Evolutionary conservation across 345 rosid species (phyloP).

Genomic region (Populus euphratica): DNA sequence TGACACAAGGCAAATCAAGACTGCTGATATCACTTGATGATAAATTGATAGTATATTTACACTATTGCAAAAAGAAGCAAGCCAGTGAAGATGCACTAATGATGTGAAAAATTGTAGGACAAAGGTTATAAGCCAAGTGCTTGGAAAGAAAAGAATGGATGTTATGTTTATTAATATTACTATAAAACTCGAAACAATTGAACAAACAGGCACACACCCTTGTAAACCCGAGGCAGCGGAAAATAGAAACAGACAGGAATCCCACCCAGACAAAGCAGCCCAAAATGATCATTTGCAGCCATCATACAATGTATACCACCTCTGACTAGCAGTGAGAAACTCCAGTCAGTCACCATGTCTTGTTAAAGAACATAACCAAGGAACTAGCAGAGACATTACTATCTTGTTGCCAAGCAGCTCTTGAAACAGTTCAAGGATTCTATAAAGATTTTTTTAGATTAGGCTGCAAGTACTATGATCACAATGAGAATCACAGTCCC

Average conservation of each 20-base stretch:
- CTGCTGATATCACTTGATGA: neutral
- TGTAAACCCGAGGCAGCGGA: constrained; percentile 12
- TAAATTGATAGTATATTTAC: neutral
- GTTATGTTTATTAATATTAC: constrained; percentile 1
- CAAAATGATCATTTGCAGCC: neutral
- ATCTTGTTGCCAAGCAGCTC: constrained; percentile 13
- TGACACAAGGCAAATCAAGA: neutral
- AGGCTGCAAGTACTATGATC: constrained; percentile 67
- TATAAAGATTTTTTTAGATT: constrained; percentile 13
- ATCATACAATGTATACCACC: constrained; percentile 20
- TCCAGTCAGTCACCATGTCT: constrained; percentile 10
- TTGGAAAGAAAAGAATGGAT: constrained; percentile 22
- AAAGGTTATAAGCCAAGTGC: neutral
- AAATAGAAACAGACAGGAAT: neutral
- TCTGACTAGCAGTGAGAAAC: constrained; percentile 14
- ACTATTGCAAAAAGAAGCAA: neutral
- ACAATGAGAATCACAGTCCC: constrained; percentile 78
- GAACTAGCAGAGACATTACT: constrained; percentile 7
- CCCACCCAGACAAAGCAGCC: constrained; percentile 5
- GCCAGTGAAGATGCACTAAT: neutral
- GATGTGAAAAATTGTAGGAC: neutral
- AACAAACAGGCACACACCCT: constrained; percentile 15
- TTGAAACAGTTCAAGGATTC: neutral
- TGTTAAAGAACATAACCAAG: constrained; percentile 3
- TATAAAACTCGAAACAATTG: neutral